Percentiles rank a stretch among this genome's conserved stretches.
Evolutionary conservation across 2,329 filamentous ascomycete genomes (phyloP).

Genomic region (Penicillium sp.): DNA sequence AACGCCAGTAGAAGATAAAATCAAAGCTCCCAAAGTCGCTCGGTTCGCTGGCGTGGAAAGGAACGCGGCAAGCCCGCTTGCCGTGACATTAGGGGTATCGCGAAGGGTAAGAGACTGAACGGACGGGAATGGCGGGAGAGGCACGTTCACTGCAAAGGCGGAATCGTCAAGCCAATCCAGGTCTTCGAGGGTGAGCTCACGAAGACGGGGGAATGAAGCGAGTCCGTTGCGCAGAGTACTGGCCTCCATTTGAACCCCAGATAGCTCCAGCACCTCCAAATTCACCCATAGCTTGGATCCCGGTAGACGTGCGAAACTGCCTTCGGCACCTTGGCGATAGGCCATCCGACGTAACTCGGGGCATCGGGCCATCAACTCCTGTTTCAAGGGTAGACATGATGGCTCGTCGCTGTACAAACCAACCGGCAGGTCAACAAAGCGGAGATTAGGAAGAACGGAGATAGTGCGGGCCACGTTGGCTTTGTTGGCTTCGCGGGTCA

Average conservation of each 20-base stretch:
- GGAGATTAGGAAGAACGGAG: conserved; percentile 77
- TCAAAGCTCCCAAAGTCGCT: conserved; percentile 63
- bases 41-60: conserved; percentile 61
- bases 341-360: conserved; percentile 85
- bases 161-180: conserved; percentile 71
- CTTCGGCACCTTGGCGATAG: conserved; percentile 75
- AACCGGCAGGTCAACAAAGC: conserved; percentile 86
- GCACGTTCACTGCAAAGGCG: conserved; percentile 65
- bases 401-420: conserved; percentile 81
- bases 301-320: conserved; percentile 68
- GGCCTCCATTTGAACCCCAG: conserved; percentile 36
- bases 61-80: conserved; percentile 66
- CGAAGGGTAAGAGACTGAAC: conserved; percentile 71
- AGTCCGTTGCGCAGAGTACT: conserved; percentile 64
- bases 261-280: conserved; percentile 42
- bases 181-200: conserved; percentile 70
- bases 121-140: conserved; percentile 69
- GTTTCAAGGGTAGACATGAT: conserved; percentile 69
- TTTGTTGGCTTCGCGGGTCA: conserved; percentile 85
- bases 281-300: conserved; percentile 48
- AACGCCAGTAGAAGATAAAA: conserved; percentile 69
- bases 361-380: conserved; percentile 81
- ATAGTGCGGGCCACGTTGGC: conserved; percentile 81
- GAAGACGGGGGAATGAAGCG: conserved; percentile 62
- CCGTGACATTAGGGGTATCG: conserved; percentile 68